Evolutionary conservation across 306 rosid species (phyloP), one percentile per base, ranked within the genome.

Genomic region (Senna tora): DNA sequence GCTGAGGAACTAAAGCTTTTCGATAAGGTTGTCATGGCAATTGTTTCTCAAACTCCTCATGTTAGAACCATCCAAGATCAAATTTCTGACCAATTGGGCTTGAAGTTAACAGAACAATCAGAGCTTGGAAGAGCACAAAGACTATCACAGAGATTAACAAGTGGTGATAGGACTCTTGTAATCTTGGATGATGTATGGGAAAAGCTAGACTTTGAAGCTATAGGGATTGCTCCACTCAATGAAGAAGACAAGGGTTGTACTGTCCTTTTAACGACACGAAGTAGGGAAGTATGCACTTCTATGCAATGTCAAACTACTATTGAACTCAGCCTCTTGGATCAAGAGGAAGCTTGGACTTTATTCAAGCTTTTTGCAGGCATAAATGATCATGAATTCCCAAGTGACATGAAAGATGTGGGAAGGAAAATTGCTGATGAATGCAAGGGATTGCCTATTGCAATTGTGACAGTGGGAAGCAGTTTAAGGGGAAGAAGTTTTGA

Each of bases 171-270:
- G 38, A 66, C 52, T 20, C 79, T 75, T n/a, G 10, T 75, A 17
- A 65, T 75, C 34, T 25, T 74, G 13, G 73, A 65, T 75, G 79
- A 57, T 75, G 73, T 28, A 16, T 65, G 66, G 73, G 57, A 54
- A 60, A 43, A 65, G 34, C 57, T 55, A 16, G 38, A 65, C 50
- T 54, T 65, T 49, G 41, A 75, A 54, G 73, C 59, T 54, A 2
- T 65, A 20, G 71, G 77, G 1, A 73, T 54, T 65, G 4, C 38
- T 33, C 67, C 73, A 7, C 43, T 20, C 2, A 41, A 43, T 25
- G 49, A 65, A 4, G 32, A 65, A 16, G 13, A 8, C 14, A 67
- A 9, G 41, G 33, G 46, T 53, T 75, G 79, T 22, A 45, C 4
- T 2, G 11, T 75, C 9, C 73, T 75, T 6, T 10, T 65, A 25